phyloP scores from a whole-genome alignment of 2,329 filamentous ascomycete species.

The Alternaria brassicicola region DNA sequence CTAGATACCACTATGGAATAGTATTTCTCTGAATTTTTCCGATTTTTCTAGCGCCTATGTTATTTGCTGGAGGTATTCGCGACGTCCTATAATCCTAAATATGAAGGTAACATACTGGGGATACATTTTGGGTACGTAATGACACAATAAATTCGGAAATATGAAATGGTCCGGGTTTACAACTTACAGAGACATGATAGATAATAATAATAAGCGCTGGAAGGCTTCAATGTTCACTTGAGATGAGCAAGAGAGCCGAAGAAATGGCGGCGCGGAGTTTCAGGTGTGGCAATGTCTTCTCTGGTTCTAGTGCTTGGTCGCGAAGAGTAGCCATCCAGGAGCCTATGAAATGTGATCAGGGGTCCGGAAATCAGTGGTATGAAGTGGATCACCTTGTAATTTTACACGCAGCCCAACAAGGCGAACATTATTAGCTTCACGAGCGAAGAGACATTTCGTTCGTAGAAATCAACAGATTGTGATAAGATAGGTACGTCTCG shows the following conservation, averaged over 20 bases:
- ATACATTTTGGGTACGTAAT: background rate
- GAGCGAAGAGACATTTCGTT: background rate
- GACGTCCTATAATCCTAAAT: too few species aligned
- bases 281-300: background rate
- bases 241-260: background rate
- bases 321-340: background rate
- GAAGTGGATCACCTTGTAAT: background rate
- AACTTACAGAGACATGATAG: background rate
- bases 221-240: background rate
- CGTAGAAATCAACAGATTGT: accelerated
- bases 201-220: background rate
- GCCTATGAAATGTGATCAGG: background rate
- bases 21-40: background rate
- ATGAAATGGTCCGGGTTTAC: background rate
- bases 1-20: background rate
- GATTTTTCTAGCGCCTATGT: background rate
- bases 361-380: background rate
- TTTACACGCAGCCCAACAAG: background rate
- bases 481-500: background rate
- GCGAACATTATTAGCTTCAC: background rate
- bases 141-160: background rate
- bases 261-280: background rate
- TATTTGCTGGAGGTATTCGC: background rate
- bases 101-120: background rate
- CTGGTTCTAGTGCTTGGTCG: background rate